Conservation (phyloP, 139 green algal genomes). For the Picochlorum sp. region DNA sequence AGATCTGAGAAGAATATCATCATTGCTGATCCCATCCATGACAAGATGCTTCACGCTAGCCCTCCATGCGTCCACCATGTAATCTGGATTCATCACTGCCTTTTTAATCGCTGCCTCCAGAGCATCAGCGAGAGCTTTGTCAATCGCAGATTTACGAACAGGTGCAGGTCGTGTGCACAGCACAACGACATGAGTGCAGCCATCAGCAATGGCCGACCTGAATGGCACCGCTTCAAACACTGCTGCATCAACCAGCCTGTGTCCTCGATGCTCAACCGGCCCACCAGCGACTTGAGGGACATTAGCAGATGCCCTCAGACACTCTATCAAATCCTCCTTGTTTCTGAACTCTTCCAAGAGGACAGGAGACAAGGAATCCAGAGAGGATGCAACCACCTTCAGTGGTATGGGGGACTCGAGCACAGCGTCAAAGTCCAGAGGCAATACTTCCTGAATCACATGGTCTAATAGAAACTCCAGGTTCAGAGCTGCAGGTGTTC, state of each 20-base stretch:
- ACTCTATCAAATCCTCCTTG: constrained; percentile 55
- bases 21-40: constrained; percentile 23
- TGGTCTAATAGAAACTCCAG: constrained; percentile 71
- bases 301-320: constrained; percentile 66
- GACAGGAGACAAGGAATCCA: constrained; percentile 55
- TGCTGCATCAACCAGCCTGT: constrained; percentile 74
- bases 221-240: constrained; percentile 73
- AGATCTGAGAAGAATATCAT: constrained; percentile 39
- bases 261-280: constrained; percentile 39
- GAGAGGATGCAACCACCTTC: constrained; percentile 69
- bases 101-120: constrained; percentile 39
- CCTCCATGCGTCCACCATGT: constrained; percentile 47
- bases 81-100: constrained; percentile 39
- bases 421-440: constrained; percentile 61
- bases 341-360: constrained; percentile 47
- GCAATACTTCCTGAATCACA: constrained; percentile 58
- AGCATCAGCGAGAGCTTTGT: constrained; percentile 20
- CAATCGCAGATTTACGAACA: constrained; percentile 12
- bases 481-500: constrained; percentile 48
- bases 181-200: constrained; percentile 77
- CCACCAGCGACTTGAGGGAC: constrained; percentile 65
- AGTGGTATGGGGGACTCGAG: constrained; percentile 50
- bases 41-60: constrained; percentile 20
- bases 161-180: constrained; percentile 44
- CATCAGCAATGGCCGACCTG: constrained; percentile 54